These are phyloP conservation scores for Fusarium scirpi DNA, from an alignment of 2,329 filamentous ascomycete genomes.

Conservation along the genomic window DNA sequence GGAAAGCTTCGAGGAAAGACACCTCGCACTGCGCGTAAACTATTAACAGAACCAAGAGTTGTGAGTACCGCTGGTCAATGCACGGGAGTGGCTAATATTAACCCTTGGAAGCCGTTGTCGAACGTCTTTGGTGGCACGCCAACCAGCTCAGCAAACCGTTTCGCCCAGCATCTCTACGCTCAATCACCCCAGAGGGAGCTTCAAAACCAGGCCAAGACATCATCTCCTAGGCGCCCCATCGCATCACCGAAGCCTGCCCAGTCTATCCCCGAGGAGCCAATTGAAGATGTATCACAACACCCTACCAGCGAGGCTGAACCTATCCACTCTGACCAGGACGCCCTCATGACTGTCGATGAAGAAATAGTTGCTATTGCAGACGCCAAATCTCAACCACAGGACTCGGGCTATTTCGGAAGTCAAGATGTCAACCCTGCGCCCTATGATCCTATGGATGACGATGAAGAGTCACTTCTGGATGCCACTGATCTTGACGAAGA, in stretches of 20 bases:
- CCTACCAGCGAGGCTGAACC: conserved; percentile 6
- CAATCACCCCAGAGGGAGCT: conserved; percentile 64
- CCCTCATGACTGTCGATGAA: conserved; percentile 14
- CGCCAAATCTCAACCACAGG: conserved; percentile 49
- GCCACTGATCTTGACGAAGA: conserved; percentile 31
- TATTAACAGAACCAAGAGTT: conserved; percentile 68
- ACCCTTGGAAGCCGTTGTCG: conserved; percentile 65
- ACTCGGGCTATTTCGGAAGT: conserved; percentile 80
- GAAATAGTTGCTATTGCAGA: neutral
- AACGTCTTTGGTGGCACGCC: conserved; percentile 69
- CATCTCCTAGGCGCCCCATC: conserved; percentile 50
- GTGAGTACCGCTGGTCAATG: conserved; percentile 60
- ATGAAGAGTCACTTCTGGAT: conserved; percentile 38
- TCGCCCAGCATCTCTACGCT: conserved; percentile 61
- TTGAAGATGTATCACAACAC: conserved; percentile 15
- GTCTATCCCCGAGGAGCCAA: conserved; percentile 16
- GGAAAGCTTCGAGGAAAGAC: conserved; percentile 86
- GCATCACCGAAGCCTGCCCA: conserved; percentile 49
- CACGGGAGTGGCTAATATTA: conserved; percentile 31
- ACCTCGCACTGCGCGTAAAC: conserved; percentile 76
- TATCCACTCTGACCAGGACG: conserved; percentile 27
- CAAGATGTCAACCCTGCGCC: conserved; percentile 56
- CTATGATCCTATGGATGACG: conserved; percentile 39
- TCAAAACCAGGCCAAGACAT: conserved; percentile 51
- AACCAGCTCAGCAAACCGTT: conserved; percentile 66